phyloP scores from a whole-genome alignment of 345 rosid species.

The Firmiana major region DNA sequence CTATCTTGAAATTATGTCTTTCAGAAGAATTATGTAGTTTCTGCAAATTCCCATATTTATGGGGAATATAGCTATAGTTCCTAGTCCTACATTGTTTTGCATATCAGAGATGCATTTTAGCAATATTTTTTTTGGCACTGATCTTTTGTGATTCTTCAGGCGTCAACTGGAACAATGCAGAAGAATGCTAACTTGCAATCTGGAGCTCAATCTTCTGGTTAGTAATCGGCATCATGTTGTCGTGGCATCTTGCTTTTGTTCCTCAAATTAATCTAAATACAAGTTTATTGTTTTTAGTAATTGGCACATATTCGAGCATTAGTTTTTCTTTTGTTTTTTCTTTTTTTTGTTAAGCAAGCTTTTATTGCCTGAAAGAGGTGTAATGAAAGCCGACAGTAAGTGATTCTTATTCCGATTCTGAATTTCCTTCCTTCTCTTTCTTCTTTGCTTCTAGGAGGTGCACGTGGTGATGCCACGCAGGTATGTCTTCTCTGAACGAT shows the following conservation, averaged over 20 bases:
- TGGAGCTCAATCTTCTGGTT: constrained; percentile 60
- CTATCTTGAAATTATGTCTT: not conserved
- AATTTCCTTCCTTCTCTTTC: not conserved
- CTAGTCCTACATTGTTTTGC: not conserved
- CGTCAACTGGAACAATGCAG: constrained; percentile 38
- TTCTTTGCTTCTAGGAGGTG: constrained; percentile 31
- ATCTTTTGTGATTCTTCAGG: constrained; percentile 31
- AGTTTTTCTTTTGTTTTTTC: not conserved
- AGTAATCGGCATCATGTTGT: constrained; percentile 19
- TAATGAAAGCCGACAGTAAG: not conserved
- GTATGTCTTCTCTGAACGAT: constrained; percentile 24
- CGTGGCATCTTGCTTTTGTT: not conserved
- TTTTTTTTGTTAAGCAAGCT: not conserved
- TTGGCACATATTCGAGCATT: not conserved
- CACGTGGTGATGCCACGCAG: constrained; percentile 29
- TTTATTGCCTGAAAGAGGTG: not conserved
- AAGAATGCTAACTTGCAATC: constrained; percentile 35
- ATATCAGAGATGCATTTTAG: not conserved
- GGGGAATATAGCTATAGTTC: not conserved
- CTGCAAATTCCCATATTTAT: too few species aligned
- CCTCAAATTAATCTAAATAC: not conserved
- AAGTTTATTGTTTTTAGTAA: too few species aligned
- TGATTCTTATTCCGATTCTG: not conserved
- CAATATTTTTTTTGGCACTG: not conserved
- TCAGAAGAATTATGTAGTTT: not conserved